Evolutionary conservation across 2,329 filamentous ascomycete species (phyloP).

Genomic region (Exophiala calicioides): DNA sequence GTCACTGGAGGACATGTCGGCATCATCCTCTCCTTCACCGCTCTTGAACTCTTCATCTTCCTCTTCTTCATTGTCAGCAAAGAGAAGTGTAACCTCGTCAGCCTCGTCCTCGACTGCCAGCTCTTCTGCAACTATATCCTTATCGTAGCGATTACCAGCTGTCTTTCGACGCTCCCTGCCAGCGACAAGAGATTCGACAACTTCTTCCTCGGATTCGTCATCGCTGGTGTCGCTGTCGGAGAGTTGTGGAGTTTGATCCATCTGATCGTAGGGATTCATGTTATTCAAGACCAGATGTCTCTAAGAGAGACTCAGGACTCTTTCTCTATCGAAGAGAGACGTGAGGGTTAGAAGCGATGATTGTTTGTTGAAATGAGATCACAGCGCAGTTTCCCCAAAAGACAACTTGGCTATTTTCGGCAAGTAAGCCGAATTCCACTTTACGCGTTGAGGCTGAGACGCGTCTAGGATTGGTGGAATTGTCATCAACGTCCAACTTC

Average conservation of each 20-base stretch:
- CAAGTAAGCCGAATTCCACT: constrained; percentile 2
- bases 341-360: too few relatives aligned
- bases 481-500: too few relatives aligned
- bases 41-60: constrained; percentile 49
- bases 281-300: neutral
- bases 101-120: constrained; percentile 49
- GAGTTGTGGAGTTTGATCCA: constrained; percentile 16
- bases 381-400: too few relatives aligned
- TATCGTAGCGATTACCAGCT: constrained; percentile 80
- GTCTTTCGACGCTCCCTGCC: constrained; percentile 74
- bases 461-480: neutral
- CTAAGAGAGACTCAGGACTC: neutral
- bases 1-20: constrained; percentile 81
- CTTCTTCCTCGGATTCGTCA: constrained; percentile 36
- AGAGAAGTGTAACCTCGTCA: constrained; percentile 68
- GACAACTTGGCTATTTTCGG: neutral
- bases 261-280: constrained; percentile 16
- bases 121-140: constrained; percentile 72
- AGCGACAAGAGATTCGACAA: constrained; percentile 70
- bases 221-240: constrained; percentile 30
- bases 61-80: constrained; percentile 70
- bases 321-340: neutral
- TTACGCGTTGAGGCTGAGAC: neutral
- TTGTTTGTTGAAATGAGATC: too few relatives aligned
- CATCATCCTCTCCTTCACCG: constrained; percentile 70